Percentiles rank a stretch among this genome's conserved stretches.
Evolutionary conservation across 2,329 filamentous ascomycete genomes (phyloP).

Genomic region (Simplicillium sp.): DNA sequence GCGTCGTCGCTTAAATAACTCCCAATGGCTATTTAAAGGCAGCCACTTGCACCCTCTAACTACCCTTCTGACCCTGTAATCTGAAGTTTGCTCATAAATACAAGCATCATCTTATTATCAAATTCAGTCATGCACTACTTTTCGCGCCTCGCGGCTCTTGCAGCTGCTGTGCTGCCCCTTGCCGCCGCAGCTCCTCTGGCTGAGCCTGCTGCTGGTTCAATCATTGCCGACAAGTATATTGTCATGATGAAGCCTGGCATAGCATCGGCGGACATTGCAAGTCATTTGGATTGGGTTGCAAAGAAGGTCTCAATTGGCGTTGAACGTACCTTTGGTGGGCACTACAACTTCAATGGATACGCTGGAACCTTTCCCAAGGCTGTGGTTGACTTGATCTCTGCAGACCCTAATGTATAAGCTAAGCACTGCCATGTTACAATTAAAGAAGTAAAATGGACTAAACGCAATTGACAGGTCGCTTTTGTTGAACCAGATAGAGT

Average conservation of each 20-base stretch:
- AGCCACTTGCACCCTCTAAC: too few species aligned
- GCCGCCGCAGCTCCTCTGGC: too few species aligned
- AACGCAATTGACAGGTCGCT: conserved; percentile 4
- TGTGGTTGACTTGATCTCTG: neutral
- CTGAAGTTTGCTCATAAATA: too few species aligned
- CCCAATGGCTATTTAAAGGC: too few species aligned
- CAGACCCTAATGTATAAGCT: neutral
- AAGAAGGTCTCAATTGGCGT: neutral
- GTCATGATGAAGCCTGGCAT: neutral
- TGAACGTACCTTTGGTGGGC: neutral
- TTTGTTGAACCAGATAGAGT: conserved; percentile 5
- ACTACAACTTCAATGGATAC: neutral
- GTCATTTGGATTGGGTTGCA: neutral
- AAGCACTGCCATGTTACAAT: neutral
- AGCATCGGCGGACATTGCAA: neutral
- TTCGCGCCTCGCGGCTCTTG: neutral
- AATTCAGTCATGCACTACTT: too few species aligned
- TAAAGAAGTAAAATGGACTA: too few species aligned
- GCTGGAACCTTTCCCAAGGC: neutral
- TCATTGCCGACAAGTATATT: neutral
- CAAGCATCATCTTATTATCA: too few species aligned
- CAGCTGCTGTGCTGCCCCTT: neutral
- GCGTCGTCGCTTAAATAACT: too few species aligned
- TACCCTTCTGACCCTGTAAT: too few species aligned
- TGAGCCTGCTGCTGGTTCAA: neutral